Percentiles rank a stretch among this genome's conserved stretches.
Evolutionary conservation across 2,329 filamentous ascomycete genomes (phyloP).

Genomic region (Nemania abortiva): DNA sequence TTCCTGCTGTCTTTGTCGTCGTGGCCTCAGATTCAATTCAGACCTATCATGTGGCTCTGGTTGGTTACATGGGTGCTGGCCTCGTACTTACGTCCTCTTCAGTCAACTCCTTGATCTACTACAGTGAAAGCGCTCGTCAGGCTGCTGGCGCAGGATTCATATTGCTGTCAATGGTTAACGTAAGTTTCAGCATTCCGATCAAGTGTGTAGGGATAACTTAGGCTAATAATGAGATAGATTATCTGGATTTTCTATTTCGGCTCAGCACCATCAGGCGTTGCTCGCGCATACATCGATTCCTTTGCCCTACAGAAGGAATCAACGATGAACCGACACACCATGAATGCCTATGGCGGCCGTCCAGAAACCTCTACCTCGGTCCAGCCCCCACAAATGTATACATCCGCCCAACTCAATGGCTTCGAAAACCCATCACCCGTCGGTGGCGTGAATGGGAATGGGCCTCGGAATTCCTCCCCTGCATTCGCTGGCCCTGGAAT

Average conservation of each 20-base stretch:
- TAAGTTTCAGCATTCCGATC: slow-evolving; percentile 61
- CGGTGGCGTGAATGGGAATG: slow-evolving; percentile 72
- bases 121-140: slow-evolving; percentile 77
- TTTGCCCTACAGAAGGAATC: slow-evolving; percentile 93
- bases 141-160: slow-evolving; percentile 94
- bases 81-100: slow-evolving; percentile 88
- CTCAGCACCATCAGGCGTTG: slow-evolving; percentile 85
- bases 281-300: slow-evolving; percentile 93
- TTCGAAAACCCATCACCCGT: slow-evolving; percentile 97
- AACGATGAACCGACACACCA: slow-evolving; percentile 73
- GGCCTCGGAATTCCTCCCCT: slow-evolving; percentile 59
- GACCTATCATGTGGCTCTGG: slow-evolving; percentile 91
- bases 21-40: slow-evolving; percentile 86
- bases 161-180: slow-evolving; percentile 89
- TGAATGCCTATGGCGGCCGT: slow-evolving; percentile 80
- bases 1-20: slow-evolving; percentile 82
- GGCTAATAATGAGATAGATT: slow-evolving; percentile 67
- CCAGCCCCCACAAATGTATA: slow-evolving; percentile 95
- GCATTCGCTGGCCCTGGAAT: slow-evolving; percentile 54
- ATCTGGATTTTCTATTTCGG: slow-evolving; percentile 99
- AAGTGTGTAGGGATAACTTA: not conserved
- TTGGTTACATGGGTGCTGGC: slow-evolving; percentile 85
- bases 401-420: slow-evolving; percentile 91
- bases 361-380: slow-evolving; percentile 86
- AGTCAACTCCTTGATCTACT: slow-evolving; percentile 88